Evolutionary conservation across 1,284 basidiomycete genomes (phyloP), one percentile per base, ranked within the genome.

Genomic region (Apiotrichum gamsii): DNA sequence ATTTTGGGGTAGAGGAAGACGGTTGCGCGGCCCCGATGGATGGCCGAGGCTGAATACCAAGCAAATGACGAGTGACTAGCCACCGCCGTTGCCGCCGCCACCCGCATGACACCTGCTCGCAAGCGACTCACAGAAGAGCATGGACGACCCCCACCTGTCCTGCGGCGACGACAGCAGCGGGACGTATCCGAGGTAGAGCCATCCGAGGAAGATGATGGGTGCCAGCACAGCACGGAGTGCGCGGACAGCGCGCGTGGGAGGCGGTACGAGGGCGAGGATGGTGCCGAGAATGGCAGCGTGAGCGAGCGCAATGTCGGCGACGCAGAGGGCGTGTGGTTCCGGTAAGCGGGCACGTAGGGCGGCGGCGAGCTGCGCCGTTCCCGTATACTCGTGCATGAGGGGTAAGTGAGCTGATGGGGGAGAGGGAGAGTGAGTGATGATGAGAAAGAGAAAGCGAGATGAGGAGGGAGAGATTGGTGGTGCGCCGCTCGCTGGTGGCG

Each of bases 91-190:
- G n/a, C n/a, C n/a, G n/a, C n/a, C n/a, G 25, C 25, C 25, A 28
- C 25, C 25, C 8, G 11, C 25, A 28, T 6, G 23, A 24, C 38
- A 3, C 31, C 32, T n/a, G 6, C 8, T 13, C 8, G 23, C 8
- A 14, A 16, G 19, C 28, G 11, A 58, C 59, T 56, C 44, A 61
- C 60, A 34, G 3, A 54, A 30, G 32, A 59, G 42, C 3, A 59
- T 42, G 8, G 57, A 23, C 2, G 47, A 47, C 3, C 62, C 65
- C 64, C 62, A 66, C 9, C 60, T 57, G 16, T 59, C 55, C 16
- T 50, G 48, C 19, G 56, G 57, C 19, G 56, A 45, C 3, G 34
- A 32, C 5, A 54, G 35, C 5, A 53, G 25, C 1, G 56, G 28
- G 15, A 52, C 49, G 9, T 52, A 52, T 2, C 46, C 49, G 23